Evolutionary conservation across 805 yeast genomes (phyloP).

Genomic region (Ogataea paradorogensis): DNA sequence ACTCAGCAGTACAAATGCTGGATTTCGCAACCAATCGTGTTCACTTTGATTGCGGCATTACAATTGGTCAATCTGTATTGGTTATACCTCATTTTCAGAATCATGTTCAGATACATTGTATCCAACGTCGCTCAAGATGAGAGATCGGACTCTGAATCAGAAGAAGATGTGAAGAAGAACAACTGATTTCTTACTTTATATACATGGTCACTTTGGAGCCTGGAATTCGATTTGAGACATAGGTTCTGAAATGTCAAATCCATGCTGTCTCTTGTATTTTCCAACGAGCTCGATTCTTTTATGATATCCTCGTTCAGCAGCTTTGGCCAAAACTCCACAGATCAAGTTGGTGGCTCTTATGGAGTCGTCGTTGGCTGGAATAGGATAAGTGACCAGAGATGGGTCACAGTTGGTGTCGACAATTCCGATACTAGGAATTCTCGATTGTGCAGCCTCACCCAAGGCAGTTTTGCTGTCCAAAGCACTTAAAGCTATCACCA

Average conservation of each 20-base stretch:
- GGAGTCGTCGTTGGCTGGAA: conserved; percentile 95
- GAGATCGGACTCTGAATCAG: conserved; percentile 69
- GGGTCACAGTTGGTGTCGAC: conserved; percentile 95
- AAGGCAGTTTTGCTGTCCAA: conserved; percentile 78
- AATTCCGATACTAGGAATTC: conserved; percentile 91
- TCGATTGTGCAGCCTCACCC: conserved; percentile 72
- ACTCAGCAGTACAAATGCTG: conserved; percentile 95
- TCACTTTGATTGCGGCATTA: conserved; percentile 69
- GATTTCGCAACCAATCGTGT: conserved; percentile 90
- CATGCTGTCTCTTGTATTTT: conserved; percentile 32
- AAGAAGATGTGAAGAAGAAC: conserved; percentile 30
- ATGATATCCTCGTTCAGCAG: conserved; percentile 76
- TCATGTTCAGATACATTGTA: conserved; percentile 61
- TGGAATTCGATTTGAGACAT: conserved; percentile 9
- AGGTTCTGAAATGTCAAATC: conserved; percentile 24
- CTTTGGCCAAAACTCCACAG: conserved; percentile 77
- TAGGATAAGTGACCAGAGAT: conserved; percentile 83
- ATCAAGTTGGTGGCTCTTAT: conserved; percentile 75
- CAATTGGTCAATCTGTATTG: conserved; percentile 87
- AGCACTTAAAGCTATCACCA: conserved; percentile 84
- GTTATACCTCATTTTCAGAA: conserved; percentile 78
- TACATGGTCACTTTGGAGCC: conserved; percentile 3
- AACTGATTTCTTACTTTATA: conserved; percentile 1
- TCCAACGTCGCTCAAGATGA: conserved; percentile 71
- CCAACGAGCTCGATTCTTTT: conserved; percentile 45